Base-by-base conservation (phyloP, 1,284 basidiomycete species). In the Xerocomus cyaneibrunnescens region DNA sequence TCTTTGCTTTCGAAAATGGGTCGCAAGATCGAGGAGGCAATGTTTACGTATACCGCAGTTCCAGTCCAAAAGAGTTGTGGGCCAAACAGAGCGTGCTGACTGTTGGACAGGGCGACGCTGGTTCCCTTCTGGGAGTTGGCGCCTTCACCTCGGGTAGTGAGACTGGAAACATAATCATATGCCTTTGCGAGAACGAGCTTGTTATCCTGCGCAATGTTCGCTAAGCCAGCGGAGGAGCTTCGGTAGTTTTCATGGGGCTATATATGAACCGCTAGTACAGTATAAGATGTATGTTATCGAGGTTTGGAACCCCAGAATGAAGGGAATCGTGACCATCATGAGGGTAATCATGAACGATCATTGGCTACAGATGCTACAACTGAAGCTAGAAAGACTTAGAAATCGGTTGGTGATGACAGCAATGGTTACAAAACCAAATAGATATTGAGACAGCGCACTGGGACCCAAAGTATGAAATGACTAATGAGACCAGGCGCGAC, bases 1-100 rank as follows among this genome's bases (percentile, higher is more conserved):
- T 90, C 1, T 73, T 94, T 43, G 92, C 89, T 0, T 92, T 97
- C 59, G 94, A 96, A 65, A 82, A 83, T 52, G 87, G 90, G 23
- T 67, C 76, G 28, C 72, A 69, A 56, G 78, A 76, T 62, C 77
- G 81, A 19, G 84, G 86, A 14, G 85, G 89, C 2, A 95, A 96
- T 62, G 77, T 89, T 12, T 96, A 94, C 68, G 77, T 93, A 10
- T 97, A 96, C 69, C 85, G 85, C 25, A 76, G 79, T 10, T 74
- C 80, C 2, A 54, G 68, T 2, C 56, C 71, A 2, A 73, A 66
- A 45, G 80, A 77, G 58, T 76, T 74, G 42, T 84, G 76, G 73
- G 89, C 87, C 4, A 87, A 84, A 58, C 93, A 96, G 65, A 79
- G 85, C 2, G 85, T 97, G 7, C 71, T 96, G 16, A 80, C 81